Base-by-base conservation (phyloP, 2,329 filamentous ascomycete species). In the Peltaster fructicola region DNA sequence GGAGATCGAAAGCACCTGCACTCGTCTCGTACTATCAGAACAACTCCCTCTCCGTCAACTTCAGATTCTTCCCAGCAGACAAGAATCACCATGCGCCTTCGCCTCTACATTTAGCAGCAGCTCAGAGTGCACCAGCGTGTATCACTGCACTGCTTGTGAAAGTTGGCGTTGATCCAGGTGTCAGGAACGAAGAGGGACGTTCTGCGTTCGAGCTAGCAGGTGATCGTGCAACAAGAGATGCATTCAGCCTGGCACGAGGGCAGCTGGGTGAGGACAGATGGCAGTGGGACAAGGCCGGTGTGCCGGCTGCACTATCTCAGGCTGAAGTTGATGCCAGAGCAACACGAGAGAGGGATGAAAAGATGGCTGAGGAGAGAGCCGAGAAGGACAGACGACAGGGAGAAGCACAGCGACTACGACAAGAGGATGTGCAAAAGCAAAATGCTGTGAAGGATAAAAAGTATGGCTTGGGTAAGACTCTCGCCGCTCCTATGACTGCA, bases 1-100 rank as follows among this genome's bases (percentile, higher is more conserved):
- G 81, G 22, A 75, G 88, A 20, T 90, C 80, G 2, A 95, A 92
- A 50, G 68, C 88, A 1, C 85, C 88, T 0, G 81, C 77, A 0
- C 56, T 98, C 2, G 60, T 93, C 9, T 73, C 78, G 1, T 98
- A 95, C 45, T 57, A 98, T 5, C 68, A 71, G 33, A 73, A 65
- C 32, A 91, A 93, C 52, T 56, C 59, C 3, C 57, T 95, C 7
- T 56, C 67, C 2, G 45, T 78, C 0, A 63, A 75, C 30, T 93
- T 91, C 44, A 59, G 56, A 13, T 92, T 95, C 47, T 61, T 72
- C 27, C 82, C 82, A 0, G 39, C 59, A 1, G 67, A 75, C 30
- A 61, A 72, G 32, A 73, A 84, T 39, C 64, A 82, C 45, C 81
- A 92, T 43, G 74, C 82, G 1, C 69, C 84, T 0, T 88, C 80